phyloP scores from a whole-genome alignment of 306 rosid species.

The Carpinus fangiana region DNA sequence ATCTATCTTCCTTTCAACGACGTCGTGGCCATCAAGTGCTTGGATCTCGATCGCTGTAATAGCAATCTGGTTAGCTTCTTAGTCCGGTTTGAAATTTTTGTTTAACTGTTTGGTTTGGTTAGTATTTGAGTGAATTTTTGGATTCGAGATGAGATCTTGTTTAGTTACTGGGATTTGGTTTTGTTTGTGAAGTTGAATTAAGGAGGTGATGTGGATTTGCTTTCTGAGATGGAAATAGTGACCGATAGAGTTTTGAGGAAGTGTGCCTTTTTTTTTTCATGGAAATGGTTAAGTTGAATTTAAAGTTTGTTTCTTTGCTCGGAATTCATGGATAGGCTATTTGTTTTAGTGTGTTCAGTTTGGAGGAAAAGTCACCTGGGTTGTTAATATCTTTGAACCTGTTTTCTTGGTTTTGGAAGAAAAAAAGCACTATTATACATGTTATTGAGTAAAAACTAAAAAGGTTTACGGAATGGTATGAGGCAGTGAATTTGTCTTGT shows the following conservation, averaged over 20 bases:
- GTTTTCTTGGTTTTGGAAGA: neutral
- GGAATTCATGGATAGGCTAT: neutral
- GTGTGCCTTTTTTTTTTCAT: neutral
- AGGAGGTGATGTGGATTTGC: slow-evolving; percentile 11
- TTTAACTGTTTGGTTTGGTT: neutral
- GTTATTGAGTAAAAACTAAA: too few species aligned
- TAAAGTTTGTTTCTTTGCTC: neutral
- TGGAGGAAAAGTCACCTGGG: neutral
- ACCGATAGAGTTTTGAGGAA: neutral
- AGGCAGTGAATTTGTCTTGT: too few species aligned
- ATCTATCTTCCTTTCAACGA: slow-evolving; percentile 79
- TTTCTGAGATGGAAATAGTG: slow-evolving; percentile 7
- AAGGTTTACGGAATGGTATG: too few species aligned
- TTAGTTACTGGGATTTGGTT: slow-evolving; percentile 9
- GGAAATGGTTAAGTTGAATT: slow-evolving; percentile 10
- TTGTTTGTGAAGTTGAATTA: slow-evolving; percentile 6
- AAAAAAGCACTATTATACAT: too few species aligned
- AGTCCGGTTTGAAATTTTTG: neutral
- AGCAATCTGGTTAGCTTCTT: slow-evolving; percentile 60
- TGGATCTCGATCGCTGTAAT: slow-evolving; percentile 99
- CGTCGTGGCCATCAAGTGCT: slow-evolving; percentile 83
- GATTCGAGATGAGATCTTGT: slow-evolving; percentile 1
- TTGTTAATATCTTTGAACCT: neutral
- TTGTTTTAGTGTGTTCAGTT: neutral
- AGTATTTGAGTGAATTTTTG: neutral